Evolutionary conservation across 2,329 filamentous ascomycete genomes (phyloP).

Genomic region (Arachnomyces sp.): DNA sequence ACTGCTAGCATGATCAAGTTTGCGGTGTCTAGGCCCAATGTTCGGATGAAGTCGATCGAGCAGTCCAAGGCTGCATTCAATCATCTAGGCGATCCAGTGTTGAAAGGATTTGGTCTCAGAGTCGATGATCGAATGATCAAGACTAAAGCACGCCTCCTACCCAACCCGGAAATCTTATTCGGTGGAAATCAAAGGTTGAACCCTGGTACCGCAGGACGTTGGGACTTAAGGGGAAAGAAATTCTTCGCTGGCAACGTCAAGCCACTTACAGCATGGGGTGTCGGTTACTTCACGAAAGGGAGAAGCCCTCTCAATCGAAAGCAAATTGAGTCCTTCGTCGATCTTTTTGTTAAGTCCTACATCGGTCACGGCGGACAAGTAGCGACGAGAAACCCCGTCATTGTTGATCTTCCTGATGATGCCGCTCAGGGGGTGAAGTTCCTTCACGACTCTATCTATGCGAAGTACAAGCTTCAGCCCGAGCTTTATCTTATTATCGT

Average conservation of each 20-base stretch:
- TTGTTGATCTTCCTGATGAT: conserved; percentile 35
- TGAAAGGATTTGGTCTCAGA: conserved; percentile 64
- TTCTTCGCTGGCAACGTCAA: conserved; percentile 59
- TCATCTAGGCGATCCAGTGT: conserved; percentile 60
- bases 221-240: conserved; percentile 77
- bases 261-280: conserved; percentile 64
- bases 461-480: conserved; percentile 48
- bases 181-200: conserved; percentile 45
- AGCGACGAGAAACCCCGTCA: conserved; percentile 36
- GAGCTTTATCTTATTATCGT: conserved; percentile 77
- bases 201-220: conserved; percentile 63
- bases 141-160: conserved; percentile 62
- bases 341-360: conserved; percentile 55
- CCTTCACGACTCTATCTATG: conserved; percentile 49
- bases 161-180: conserved; percentile 64
- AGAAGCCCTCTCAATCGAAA: conserved; percentile 38
- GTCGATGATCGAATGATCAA: conserved; percentile 57
- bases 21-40: conserved; percentile 66
- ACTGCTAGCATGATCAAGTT: conserved; percentile 88
- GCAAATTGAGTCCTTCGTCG: conserved; percentile 46
- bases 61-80: conserved; percentile 58
- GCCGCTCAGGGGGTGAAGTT: conserved; percentile 48
- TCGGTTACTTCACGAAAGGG: conserved; percentile 57
- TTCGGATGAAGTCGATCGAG: conserved; percentile 62
- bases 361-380: conserved; percentile 53